Evolutionary conservation across 164 flowering plant genomes (phyloP), one percentile per base, ranked within the genome.

Genomic region (Protea cynaroides): DNA sequence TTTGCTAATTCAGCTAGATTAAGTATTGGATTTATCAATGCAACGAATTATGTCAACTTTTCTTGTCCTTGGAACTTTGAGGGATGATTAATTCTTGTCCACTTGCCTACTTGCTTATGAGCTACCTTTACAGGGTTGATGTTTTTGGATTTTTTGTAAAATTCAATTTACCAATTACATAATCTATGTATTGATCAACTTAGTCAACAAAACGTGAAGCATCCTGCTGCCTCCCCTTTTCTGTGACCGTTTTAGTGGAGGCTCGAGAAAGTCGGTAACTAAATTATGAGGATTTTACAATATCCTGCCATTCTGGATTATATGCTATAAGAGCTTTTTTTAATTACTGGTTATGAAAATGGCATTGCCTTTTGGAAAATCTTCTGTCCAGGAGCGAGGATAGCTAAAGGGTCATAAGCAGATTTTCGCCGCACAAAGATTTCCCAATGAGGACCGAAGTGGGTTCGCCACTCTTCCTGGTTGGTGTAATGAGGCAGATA

Each of bases 311-410:
- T 37, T 49, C 21, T 58, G n/a, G 25, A n/a, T n/a, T n/a, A n/a
- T n/a, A 47, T 19, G 56, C 47, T 7, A 25, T 34, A 47, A 34
- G 63, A 62, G 22, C 25, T n/a, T 50, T 10, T 9, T 53, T 11
- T n/a, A 7, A n/a, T 46, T 1, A n/a, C 8, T 53, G 21, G 38
- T 54, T 38, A 52, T 59, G 67, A 61, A 62, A 75, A 57, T 52
- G 77, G 59, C 53, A 40, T 74, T 63, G 71, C 76, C 74, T 76
- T 82, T 59, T 67, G 77, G 80, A 93, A 93, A 53, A 93, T 89
- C 74, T 83, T 82, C 24, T 93, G 98, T 1, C 96, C 96, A 7
- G 98, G 97, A 61, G 88, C 89, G 65, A 93, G 90, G 46, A 90
- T 85, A 43, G 90, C 88, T 60, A 85, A 65, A 36, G 97, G 97